Evolutionary conservation across 2,329 filamentous ascomycete species (phyloP).

Genomic region (Alternaria arborescens): DNA sequence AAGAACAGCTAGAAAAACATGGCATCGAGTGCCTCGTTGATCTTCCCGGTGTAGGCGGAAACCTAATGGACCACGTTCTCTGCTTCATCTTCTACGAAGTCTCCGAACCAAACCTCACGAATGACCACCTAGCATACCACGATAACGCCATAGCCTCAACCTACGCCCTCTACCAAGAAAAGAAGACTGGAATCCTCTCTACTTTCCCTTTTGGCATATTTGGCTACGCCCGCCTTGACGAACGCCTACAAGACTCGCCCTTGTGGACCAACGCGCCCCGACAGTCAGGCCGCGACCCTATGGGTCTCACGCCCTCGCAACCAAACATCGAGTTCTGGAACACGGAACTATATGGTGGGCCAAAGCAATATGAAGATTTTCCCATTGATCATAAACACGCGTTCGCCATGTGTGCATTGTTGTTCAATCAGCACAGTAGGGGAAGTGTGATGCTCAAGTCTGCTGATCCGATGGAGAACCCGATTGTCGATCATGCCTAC

Average conservation of each 20-base stretch:
- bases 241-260: slow-evolving; percentile 63
- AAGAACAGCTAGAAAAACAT: slow-evolving; percentile 60
- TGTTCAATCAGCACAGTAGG: slow-evolving; percentile 66
- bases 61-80: slow-evolving; percentile 69
- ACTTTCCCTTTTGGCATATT: slow-evolving; percentile 71
- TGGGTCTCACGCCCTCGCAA: slow-evolving; percentile 66
- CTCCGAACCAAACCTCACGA: slow-evolving; percentile 63
- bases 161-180: slow-evolving; percentile 65
- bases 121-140: slow-evolving; percentile 66
- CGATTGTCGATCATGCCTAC: slow-evolving; percentile 67
- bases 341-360: slow-evolving; percentile 69
- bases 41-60: slow-evolving; percentile 69
- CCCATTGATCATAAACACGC: slow-evolving; percentile 63
- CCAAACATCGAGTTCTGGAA: slow-evolving; percentile 71
- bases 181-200: slow-evolving; percentile 66
- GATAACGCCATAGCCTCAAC: slow-evolving; percentile 60
- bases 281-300: slow-evolving; percentile 62
- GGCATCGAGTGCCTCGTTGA: slow-evolving; percentile 63
- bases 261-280: slow-evolving; percentile 64
- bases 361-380: slow-evolving; percentile 65
- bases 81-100: slow-evolving; percentile 69
- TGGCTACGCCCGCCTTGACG: slow-evolving; percentile 68
- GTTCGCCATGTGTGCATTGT: slow-evolving; percentile 66
- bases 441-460: slow-evolving; percentile 63
- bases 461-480: slow-evolving; percentile 60